phyloP scores from a whole-genome alignment of 345 rosid genomes.

The Eucalyptus grandis region DNA sequence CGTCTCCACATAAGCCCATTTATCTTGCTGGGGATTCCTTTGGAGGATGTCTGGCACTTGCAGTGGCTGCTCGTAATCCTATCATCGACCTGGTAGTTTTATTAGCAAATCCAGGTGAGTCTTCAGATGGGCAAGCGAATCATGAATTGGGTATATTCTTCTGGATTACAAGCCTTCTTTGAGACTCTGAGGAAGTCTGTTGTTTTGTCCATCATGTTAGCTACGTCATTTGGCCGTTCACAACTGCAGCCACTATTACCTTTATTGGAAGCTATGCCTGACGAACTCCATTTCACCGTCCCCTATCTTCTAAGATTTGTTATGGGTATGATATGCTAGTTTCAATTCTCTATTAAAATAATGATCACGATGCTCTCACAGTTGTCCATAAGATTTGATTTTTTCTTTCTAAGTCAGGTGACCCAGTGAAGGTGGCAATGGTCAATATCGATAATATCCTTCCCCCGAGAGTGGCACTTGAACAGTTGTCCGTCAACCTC shows the following conservation, averaged over 20 bases:
- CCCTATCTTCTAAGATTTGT: conserved; percentile 19
- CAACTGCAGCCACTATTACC: conserved; percentile 20
- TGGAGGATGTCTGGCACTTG: conserved; percentile 83
- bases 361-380: not conserved
- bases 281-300: conserved; percentile 13
- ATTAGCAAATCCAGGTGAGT: conserved; percentile 66
- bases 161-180: not conserved
- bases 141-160: not conserved
- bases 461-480: conserved; percentile 26
- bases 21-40: conserved; percentile 78
- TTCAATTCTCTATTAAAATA: not conserved
- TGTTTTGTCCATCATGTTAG: not conserved
- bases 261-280: conserved; percentile 25
- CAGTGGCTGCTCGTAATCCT: conserved; percentile 72
- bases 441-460: conserved; percentile 38
- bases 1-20: conserved; percentile 51
- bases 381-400: not conserved
- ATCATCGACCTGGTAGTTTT: conserved; percentile 48
- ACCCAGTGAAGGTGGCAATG: conserved; percentile 66
- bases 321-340: conserved; percentile 8
- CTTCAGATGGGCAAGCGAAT: not conserved
- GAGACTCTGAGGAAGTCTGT: not conserved
- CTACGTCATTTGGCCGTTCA: conserved; percentile 29
- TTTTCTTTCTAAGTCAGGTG: conserved; percentile 21
- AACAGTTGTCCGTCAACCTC: conserved; percentile 38